Conservation (phyloP, 768 basidiomycete genomes). For the Boletus patriciae region DNA sequence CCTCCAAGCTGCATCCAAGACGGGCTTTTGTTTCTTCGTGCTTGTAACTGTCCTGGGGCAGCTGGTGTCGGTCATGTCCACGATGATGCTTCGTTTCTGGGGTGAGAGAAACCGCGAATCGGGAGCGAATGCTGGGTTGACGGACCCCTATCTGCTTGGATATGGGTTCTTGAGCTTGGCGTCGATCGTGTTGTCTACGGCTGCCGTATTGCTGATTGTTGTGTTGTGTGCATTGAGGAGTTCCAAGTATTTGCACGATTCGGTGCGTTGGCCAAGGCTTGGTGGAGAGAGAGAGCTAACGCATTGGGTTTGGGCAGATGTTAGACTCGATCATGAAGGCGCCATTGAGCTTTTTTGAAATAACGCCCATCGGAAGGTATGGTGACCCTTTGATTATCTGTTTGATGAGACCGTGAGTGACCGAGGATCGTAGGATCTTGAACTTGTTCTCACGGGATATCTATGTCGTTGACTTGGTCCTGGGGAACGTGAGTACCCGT, state of each 20-base stretch:
- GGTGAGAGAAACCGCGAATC: constrained; percentile 69
- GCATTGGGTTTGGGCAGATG: constrained; percentile 50
- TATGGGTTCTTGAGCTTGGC: constrained; percentile 68
- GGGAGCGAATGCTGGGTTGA: constrained; percentile 58
- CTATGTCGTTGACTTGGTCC: constrained; percentile 80
- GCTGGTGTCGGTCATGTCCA: constrained; percentile 56
- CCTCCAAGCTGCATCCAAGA: constrained; percentile 72
- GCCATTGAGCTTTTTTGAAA: constrained; percentile 85
- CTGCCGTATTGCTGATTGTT: constrained; percentile 65
- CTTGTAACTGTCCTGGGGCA: constrained; percentile 56
- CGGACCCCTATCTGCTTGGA: constrained; percentile 52
- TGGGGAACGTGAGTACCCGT: constrained; percentile 51
- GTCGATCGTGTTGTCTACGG: constrained; percentile 53
- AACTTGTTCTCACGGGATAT: constrained; percentile 90
- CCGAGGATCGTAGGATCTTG: constrained; percentile 49
- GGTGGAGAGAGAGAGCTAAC: background rate
- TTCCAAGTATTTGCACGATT: constrained; percentile 72
- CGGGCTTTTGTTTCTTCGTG: constrained; percentile 68
- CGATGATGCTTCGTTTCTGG: constrained; percentile 72
- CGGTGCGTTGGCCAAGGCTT: constrained; percentile 41
- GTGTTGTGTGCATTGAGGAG: constrained; percentile 75
- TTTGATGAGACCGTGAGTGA: background rate
- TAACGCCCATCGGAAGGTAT: constrained; percentile 80
- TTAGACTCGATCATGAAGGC: constrained; percentile 75
- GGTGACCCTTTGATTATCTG: constrained; percentile 8